Evolutionary conservation across 2,329 filamentous ascomycete species (phyloP).

Genomic region (Rasamsonia emersonii): DNA sequence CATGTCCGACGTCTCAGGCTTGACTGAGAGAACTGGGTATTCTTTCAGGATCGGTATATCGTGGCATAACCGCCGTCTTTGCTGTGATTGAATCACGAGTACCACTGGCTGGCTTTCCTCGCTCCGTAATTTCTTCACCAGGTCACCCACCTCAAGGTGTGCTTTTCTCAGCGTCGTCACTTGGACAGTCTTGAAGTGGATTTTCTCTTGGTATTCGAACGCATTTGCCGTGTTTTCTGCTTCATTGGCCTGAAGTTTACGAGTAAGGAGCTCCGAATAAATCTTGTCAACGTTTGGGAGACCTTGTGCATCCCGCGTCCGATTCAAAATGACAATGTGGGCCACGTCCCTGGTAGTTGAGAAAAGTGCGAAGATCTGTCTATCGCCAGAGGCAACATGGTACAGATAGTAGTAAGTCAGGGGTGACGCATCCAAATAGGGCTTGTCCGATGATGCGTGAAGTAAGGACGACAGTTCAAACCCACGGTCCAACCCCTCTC

Average conservation of each 20-base stretch:
- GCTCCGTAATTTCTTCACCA: constrained; percentile 81
- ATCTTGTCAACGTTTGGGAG: constrained; percentile 86
- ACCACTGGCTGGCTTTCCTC: constrained; percentile 74
- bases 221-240: constrained; percentile 68
- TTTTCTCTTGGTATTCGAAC: constrained; percentile 76
- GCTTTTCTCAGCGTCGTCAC: constrained; percentile 86
- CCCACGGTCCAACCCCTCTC: constrained; percentile 84
- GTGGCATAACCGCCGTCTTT: constrained; percentile 69
- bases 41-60: constrained; percentile 78
- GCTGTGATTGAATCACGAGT: constrained; percentile 84
- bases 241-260: constrained; percentile 55
- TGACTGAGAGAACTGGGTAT: constrained; percentile 72
- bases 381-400: constrained; percentile 81
- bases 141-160: constrained; percentile 75
- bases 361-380: constrained; percentile 89
- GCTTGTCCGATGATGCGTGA: constrained; percentile 55
- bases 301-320: constrained; percentile 69
- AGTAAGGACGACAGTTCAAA: constrained; percentile 77
- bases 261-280: constrained; percentile 65
- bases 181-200: constrained; percentile 78
- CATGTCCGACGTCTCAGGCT: constrained; percentile 74
- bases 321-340: constrained; percentile 80
- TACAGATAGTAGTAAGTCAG: constrained; percentile 87
- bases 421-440: constrained; percentile 67
- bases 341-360: constrained; percentile 74